These are phyloP conservation scores for Rhizopogon vulgaris DNA, from an alignment of 768 basidiomycete genomes.

Conservation along the genomic window DNA sequence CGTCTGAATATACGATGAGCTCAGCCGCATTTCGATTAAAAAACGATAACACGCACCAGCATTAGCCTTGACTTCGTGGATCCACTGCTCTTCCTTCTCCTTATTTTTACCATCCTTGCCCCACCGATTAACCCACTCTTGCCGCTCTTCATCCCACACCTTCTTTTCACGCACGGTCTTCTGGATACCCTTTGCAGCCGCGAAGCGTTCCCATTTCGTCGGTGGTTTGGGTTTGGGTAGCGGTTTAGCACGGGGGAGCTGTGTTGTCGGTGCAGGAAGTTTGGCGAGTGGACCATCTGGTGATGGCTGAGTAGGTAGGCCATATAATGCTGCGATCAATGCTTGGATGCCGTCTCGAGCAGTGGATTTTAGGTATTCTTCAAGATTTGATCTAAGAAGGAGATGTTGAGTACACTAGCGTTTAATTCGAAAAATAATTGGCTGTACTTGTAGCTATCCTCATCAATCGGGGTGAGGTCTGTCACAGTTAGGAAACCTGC, in stretches of 20 bases:
- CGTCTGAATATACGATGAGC: conserved; percentile 38
- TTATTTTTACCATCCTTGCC: conserved; percentile 87
- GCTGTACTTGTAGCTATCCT: conserved; percentile 72
- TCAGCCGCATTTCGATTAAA: background rate
- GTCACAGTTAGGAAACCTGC: conserved; percentile 78
- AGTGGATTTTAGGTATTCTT: conserved; percentile 72
- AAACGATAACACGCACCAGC: conserved; percentile 52
- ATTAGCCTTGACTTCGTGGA: conserved; percentile 82
- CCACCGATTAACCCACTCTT: conserved; percentile 91
- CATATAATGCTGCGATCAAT: conserved; percentile 74
- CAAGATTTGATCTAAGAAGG: conserved; percentile 58
- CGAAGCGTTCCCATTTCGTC: conserved; percentile 97
- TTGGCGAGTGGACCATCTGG: conserved; percentile 78
- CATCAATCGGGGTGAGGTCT: conserved; percentile 83
- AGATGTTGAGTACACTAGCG: background rate
- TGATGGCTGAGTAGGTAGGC: conserved; percentile 70
- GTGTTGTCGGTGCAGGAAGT: conserved; percentile 71
- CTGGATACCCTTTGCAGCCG: conserved; percentile 88
- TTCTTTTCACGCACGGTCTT: conserved; percentile 72
- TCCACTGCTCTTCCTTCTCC: conserved; percentile 81
- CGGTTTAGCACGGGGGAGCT: conserved; percentile 85
- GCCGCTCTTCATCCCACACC: conserved; percentile 91
- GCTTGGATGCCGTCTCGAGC: conserved; percentile 80
- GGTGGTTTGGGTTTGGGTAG: conserved; percentile 87
- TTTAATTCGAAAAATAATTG: background rate